Percentiles rank a stretch among this genome's conserved stretches.
Evolutionary conservation across 345 rosid species (phyloP).

Genomic region (Sisymbrium altissimum): DNA sequence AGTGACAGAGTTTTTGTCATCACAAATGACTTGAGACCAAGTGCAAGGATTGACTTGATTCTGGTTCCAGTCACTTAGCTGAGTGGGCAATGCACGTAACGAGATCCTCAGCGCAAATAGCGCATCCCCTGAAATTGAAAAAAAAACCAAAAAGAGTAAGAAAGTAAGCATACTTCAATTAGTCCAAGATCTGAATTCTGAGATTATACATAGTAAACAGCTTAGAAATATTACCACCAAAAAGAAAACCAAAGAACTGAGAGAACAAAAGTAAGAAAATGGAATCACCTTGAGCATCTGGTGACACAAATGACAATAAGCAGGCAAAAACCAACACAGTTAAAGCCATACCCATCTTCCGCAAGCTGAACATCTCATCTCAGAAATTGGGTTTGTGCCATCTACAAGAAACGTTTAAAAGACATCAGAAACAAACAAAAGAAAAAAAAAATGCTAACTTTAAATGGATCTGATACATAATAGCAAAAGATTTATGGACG

Average conservation of each 20-base stretch:
- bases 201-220: background rate
- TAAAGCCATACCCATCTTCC: constrained; percentile 55
- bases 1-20: constrained; percentile 43
- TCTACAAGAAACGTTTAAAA: constrained; percentile 1
- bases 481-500: background rate
- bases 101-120: constrained; percentile 52
- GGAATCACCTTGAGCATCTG: constrained; percentile 76
- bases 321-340: constrained; percentile 42
- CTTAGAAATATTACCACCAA: background rate
- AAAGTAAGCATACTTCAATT: background rate
- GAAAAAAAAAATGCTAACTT: background rate
- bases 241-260: background rate
- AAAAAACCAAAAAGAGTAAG: background rate
- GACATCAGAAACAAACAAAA: background rate
- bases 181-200: background rate
- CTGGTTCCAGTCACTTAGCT: constrained; percentile 77
- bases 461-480: constrained; percentile 24
- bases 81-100: constrained; percentile 44
- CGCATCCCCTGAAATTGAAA: constrained; percentile 66
- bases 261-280: background rate
- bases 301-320: constrained; percentile 47
- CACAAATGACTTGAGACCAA: constrained; percentile 81
- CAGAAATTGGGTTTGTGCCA: constrained; percentile 20
- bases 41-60: constrained; percentile 89
- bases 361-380: constrained; percentile 32